Evolutionary conservation across 352 stramenopile genomes (phyloP), one percentile per base, ranked within the genome.

Genomic region (Lagenidium giganteum): DNA sequence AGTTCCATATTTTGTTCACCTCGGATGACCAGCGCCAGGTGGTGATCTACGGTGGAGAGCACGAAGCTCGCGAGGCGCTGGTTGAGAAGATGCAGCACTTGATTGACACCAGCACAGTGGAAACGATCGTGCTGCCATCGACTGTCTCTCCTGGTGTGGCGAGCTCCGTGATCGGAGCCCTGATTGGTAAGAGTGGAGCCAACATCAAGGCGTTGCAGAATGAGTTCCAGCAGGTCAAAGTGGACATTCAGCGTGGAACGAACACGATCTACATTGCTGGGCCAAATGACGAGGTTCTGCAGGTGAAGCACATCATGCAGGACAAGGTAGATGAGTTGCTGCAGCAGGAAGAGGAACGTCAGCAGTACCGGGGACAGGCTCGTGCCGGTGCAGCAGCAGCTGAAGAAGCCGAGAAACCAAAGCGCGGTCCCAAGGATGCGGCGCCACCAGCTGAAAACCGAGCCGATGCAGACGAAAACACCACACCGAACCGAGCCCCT

Each of bases 111-210:
- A 73, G 54, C 27, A 63, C 78, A 13, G 42, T 83, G 1, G 56
- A 78, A 33, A 72, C 53, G 11, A 70, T 90, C 42, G 47, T 43
- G 27, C 46, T 88, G 8, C 73, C 77, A 3, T 60, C 50, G 13
- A 60, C 51, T 8, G 54, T 66, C 2, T 70, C 64, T 1, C 26
- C 67, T 23, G 56, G 51, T 8, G 67, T 53, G 21, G 54, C 53
- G 8, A 62, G 53, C 34, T 70, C 61, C n/a, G 72, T 90, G 47
- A 41, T 87, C 18, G 79, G 79, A 17, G 74, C 75, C 34, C 35
- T 91, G 17, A 91, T 91, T 37, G 79, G 79, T 41, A 91, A 88
- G 61, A 84, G 69, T 30, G 79, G 79, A 9, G 74, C 73, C 16
- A 87, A 91, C 42, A 91, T 91, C 40, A 60, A 63, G 29, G 69